Conservation (phyloP, 306 rosid species). For the Prosopis cineraria region DNA sequence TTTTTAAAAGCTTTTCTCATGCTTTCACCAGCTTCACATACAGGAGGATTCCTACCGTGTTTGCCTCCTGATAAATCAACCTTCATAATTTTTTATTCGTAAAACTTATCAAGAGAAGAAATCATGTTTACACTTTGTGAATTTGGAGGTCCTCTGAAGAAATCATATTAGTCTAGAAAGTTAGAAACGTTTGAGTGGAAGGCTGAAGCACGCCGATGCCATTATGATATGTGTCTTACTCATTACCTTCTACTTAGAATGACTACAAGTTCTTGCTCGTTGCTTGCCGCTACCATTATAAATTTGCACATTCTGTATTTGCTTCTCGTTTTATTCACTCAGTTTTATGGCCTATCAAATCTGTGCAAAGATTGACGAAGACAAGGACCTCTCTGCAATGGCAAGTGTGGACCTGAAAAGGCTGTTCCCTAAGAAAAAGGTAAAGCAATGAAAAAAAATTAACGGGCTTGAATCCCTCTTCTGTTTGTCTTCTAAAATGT, state of each 20-base stretch:
- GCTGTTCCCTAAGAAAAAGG: slow-evolving; percentile 74
- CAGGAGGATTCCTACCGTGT: neutral
- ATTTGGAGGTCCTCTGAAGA: slow-evolving; percentile 9
- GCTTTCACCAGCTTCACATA: slow-evolving; percentile 6
- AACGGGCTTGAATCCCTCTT: neutral
- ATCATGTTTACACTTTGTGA: neutral
- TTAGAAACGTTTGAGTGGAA: neutral
- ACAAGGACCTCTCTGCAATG: slow-evolving; percentile 66
- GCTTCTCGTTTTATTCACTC: slow-evolving; percentile 29
- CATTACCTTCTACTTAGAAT: neutral
- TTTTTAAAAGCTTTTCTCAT: neutral
- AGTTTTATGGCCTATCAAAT: slow-evolving; percentile 24
- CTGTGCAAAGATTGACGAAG: slow-evolving; percentile 69
- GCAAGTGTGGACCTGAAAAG: slow-evolving; percentile 73
- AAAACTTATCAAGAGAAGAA: neutral
- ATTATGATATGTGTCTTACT: neutral
- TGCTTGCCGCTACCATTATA: neutral
- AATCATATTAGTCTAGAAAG: neutral
- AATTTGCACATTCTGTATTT: slow-evolving; percentile 14
- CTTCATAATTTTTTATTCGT: slow-evolving; percentile 13
- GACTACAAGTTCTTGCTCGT: neutral
- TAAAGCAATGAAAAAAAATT: slow-evolving; percentile 30
- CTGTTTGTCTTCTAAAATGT: slow-evolving; percentile 17
- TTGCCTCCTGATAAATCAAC: neutral
- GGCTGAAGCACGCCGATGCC: neutral